phyloP scores from a whole-genome alignment of 2,329 filamentous ascomycete species.

The Talaromyces sp. region DNA sequence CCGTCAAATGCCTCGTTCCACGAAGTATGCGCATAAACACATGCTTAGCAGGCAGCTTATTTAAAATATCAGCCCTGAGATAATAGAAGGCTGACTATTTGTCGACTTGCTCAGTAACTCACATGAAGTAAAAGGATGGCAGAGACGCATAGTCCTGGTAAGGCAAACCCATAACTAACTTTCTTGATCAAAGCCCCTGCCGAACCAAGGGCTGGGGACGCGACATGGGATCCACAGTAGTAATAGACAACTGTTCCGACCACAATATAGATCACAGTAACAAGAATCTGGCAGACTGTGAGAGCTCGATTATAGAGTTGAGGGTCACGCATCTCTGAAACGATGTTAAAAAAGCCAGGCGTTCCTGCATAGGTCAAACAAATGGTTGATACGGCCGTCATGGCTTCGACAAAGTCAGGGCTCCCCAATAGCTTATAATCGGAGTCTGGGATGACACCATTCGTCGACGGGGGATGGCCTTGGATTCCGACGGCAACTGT shows the following conservation, averaged over 20 bases:
- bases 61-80: too few species aligned
- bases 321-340: conserved; percentile 40
- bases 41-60: too few species aligned
- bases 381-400: conserved; percentile 25
- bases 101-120: too few species aligned
- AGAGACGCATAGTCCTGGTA: too few species aligned
- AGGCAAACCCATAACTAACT: too few species aligned
- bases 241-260: conserved; percentile 49
- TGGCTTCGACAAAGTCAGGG: conserved; percentile 25
- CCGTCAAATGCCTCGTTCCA: too few species aligned
- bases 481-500: conserved; percentile 34
- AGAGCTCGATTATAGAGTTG: conserved; percentile 35
- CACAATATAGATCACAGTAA: conserved; percentile 38
- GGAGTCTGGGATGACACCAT: conserved; percentile 26
- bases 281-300: conserved; percentile 34
- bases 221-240: conserved; percentile 50
- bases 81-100: too few species aligned
- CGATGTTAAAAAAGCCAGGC: conserved; percentile 34
- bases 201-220: conserved; percentile 37
- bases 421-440: conserved; percentile 29
- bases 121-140: too few species aligned
- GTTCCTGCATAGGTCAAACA: conserved; percentile 26
- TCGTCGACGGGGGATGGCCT: conserved; percentile 37
- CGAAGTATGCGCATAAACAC: too few species aligned
- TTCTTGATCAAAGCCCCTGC: too few species aligned